Percentiles rank a stretch among this genome's conserved stretches.
phyloP scores from a whole-genome alignment of 805 yeast species.

The Candida nonsorbophila region DNA sequence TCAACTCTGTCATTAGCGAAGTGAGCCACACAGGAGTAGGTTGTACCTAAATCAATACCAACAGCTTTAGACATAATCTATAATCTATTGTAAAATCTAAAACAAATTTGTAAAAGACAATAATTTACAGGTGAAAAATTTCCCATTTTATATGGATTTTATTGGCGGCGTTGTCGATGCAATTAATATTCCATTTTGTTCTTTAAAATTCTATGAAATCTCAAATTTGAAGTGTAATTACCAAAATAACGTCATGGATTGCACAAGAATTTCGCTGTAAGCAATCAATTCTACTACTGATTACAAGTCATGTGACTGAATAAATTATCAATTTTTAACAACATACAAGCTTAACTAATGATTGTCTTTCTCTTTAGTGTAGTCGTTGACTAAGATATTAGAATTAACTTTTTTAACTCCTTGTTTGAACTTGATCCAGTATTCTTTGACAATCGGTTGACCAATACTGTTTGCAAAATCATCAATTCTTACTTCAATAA shows the following conservation, averaged over 20 bases:
- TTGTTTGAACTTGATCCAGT: constrained; percentile 32
- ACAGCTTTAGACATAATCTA: constrained; percentile 44
- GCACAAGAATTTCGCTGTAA: no score
- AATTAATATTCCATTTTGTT: no score
- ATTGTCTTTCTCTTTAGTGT: constrained; percentile 26
- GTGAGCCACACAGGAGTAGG: constrained; percentile 95
- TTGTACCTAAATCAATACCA: constrained; percentile 96
- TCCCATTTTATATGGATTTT: no score
- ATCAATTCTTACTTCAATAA: constrained; percentile 53
- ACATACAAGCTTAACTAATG: constrained; percentile 1
- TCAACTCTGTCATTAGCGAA: constrained; percentile 90
- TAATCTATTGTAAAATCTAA: constrained; percentile 1
- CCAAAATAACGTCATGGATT: no score
- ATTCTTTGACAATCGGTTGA: constrained; percentile 27
- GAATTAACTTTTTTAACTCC: constrained; percentile 23
- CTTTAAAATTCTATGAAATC: no score
- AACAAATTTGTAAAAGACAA: neutral
- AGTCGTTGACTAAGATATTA: constrained; percentile 27
- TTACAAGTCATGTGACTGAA: neutral
- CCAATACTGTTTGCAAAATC: constrained; percentile 20
- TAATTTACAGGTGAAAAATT: neutral
- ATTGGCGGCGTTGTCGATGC: no score
- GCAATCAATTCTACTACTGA: no score
- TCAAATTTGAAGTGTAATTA: no score
- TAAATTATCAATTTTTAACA: no score